Conservation (phyloP, 768 basidiomycete genomes). For the Trametes punicea region DNA sequence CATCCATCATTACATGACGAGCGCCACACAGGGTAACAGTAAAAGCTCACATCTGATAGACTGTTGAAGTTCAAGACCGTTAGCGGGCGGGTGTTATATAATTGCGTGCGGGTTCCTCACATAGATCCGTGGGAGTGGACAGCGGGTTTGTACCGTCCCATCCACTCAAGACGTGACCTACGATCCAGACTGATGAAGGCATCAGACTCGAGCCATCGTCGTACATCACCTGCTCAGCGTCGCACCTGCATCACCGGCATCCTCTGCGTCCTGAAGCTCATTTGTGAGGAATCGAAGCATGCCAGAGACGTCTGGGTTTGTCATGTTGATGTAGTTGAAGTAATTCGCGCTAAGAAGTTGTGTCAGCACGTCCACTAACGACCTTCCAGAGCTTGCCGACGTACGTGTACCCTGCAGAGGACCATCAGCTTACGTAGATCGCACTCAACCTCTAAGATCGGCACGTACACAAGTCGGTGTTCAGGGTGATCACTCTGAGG, state of each 20-base stretch:
- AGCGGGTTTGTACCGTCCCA: conserved; percentile 74
- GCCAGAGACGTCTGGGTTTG: conserved; percentile 64
- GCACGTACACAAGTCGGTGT: conserved; percentile 72
- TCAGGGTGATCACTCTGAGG: conserved; percentile 67
- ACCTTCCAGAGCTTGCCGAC: neutral
- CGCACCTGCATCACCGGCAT: conserved; percentile 68
- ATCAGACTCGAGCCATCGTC: neutral
- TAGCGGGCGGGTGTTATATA: conserved; percentile 1
- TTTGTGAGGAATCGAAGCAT: conserved; percentile 77
- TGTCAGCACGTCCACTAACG: neutral
- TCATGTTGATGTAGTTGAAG: conserved; percentile 77
- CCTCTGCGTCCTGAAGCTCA: conserved; percentile 76
- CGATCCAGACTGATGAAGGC: conserved; percentile 39
- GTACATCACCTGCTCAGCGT: neutral
- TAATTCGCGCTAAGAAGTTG: conserved; percentile 50
- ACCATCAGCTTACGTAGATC: neutral
- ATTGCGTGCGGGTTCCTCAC: conserved; percentile 36
- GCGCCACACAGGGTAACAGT: neutral
- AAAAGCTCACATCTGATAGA: conserved; percentile 46
- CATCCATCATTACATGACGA: neutral
- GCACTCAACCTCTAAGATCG: conserved; percentile 1
- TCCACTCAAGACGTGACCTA: conserved; percentile 56
- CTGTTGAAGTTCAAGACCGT: conserved; percentile 39
- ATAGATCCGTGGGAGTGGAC: conserved; percentile 63
- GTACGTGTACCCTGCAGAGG: conserved; percentile 4